A percentile compares a stretch with the other conserved stretches of the same genome.
Evolutionary conservation across 257 asterid genomes (phyloP).

Genomic region (Mentha longifolia): DNA sequence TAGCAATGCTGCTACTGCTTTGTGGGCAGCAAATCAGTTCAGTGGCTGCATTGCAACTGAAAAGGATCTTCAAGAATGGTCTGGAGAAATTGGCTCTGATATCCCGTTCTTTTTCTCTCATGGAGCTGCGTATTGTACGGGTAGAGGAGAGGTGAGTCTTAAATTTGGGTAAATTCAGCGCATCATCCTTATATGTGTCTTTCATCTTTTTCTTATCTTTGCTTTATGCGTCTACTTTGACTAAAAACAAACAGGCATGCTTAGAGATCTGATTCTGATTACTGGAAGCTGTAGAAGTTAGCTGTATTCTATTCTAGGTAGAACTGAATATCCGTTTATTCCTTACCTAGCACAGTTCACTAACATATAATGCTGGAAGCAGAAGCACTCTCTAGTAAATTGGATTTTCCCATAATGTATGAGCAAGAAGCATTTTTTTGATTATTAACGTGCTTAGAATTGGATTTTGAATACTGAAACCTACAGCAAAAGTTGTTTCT

Average conservation of each 20-base stretch:
- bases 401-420: neutral
- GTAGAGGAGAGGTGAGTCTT: slow-evolving; percentile 89
- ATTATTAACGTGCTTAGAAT: neutral
- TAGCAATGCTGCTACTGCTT: slow-evolving; percentile 98
- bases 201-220: neutral
- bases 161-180: slow-evolving; percentile 4
- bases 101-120: slow-evolving; percentile 94
- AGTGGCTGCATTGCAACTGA: slow-evolving; percentile 82
- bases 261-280: slow-evolving; percentile 4
- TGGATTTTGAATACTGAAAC: slow-evolving; percentile 3
- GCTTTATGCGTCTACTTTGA: slow-evolving; percentile 9
- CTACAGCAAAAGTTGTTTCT: neutral
- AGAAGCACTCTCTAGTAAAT: neutral
- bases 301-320: neutral
- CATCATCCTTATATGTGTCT: neutral
- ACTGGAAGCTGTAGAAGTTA: neutral
- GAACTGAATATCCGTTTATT: slow-evolving; percentile 4
- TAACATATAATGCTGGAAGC: neutral
- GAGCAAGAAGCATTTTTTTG: neutral
- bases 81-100: slow-evolving; percentile 95
- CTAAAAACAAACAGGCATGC: neutral
- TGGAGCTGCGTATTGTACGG: slow-evolving; percentile 80
- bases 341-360: neutral
- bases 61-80: slow-evolving; percentile 95
- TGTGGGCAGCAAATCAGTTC: slow-evolving; percentile 99